phyloP scores from a whole-genome alignment of 225 moss, liverwort and hornwort genomes.

The Pseudoscleropodium purum region DNA sequence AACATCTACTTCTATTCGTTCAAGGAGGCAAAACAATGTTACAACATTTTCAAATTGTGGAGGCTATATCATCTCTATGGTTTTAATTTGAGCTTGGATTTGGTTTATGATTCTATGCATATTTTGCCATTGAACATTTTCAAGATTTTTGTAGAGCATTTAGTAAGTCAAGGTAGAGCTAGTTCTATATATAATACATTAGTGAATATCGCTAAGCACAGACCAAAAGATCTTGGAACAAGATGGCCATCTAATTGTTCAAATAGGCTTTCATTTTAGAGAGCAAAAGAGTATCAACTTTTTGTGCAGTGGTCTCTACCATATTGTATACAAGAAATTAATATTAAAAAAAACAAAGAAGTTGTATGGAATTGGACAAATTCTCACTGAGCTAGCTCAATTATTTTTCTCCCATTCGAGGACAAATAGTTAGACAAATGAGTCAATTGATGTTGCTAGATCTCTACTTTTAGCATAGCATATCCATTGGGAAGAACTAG shows the following conservation, averaged over 20 bases:
- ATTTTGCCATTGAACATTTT: neutral
- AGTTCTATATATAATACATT: neutral
- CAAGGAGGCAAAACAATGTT: neutral
- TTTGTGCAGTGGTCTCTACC: no score
- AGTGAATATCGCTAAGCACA: neutral
- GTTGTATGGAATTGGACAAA: no score
- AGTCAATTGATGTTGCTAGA: no score
- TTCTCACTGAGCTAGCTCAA: no score
- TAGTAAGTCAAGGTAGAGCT: neutral
- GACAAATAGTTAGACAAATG: no score
- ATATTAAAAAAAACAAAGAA: no score
- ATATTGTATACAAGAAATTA: no score
- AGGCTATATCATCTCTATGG: neutral
- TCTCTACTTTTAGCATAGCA: neutral
- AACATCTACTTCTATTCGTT: neutral
- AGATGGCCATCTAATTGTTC: no score
- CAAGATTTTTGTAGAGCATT: neutral
- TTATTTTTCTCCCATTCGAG: no score
- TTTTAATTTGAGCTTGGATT: neutral
- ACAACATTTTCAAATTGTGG: neutral
- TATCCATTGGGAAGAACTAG: neutral
- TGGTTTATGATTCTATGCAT: no score
- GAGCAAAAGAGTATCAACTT: no score
- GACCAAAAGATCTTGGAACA: neutral
- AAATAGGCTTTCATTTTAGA: no score